Evolutionary conservation across 148 eudicot genomes (phyloP).

Genomic region (Amaranthus hypochondriacus): DNA sequence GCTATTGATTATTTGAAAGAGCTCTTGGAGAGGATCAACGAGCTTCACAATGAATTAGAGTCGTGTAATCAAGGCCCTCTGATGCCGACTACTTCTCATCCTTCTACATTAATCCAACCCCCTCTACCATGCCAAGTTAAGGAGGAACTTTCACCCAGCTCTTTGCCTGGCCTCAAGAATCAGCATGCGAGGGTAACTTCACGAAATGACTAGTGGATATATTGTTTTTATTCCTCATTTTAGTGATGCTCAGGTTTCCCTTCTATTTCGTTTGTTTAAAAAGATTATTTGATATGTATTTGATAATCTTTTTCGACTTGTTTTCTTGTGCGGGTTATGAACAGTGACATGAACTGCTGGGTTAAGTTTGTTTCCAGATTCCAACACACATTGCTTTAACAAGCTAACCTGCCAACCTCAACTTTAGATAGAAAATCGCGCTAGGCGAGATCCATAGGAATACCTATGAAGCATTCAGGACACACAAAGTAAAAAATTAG

Average conservation of each 20-base stretch:
- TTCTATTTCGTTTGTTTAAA: background rate
- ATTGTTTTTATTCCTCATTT: background rate
- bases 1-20: slow-evolving; percentile 75
- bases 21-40: slow-evolving; percentile 56
- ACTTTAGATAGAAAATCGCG: no score
- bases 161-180: slow-evolving; percentile 40
- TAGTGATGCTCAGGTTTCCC: background rate
- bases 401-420: background rate
- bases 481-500: no score
- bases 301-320: background rate
- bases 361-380: background rate
- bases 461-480: no score
- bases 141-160: slow-evolving; percentile 55
- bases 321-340: background rate
- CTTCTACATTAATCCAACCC: slow-evolving; percentile 38
- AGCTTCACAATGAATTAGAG: slow-evolving; percentile 69
- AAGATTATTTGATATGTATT: background rate
- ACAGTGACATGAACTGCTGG: background rate
- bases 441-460: no score
- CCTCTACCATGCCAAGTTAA: slow-evolving; percentile 49
- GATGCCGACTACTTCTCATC: slow-evolving; percentile 41
- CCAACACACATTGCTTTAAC: background rate
- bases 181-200: slow-evolving; percentile 50
- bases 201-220: background rate
- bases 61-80: slow-evolving; percentile 40